Evolutionary conservation across 148 eudicot species (phyloP), one percentile per base, ranked within the genome.

Genomic region (Selenicereus undatus): DNA sequence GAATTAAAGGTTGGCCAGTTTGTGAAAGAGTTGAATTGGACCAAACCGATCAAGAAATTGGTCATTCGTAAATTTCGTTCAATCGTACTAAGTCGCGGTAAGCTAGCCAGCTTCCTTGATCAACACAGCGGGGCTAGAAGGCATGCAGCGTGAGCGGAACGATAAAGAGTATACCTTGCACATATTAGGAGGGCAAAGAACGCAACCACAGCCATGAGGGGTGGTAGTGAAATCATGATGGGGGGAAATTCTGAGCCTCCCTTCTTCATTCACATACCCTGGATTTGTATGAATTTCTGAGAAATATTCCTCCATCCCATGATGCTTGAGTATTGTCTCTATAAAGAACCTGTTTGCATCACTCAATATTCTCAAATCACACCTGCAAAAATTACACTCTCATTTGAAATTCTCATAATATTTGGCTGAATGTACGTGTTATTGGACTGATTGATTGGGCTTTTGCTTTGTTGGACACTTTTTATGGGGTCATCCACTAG

Each of bases 111-210:
- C 51, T 48, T 48, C 4, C 4, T 36, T 2, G 39, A 36, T 4
- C 39, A 36, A 2, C 39, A 48, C 10, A 48, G 51, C 7, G 12
- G 51, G 17, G 4, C 39, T 36, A 36, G 4, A 27, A 20, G 62
- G 29, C 48, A 9, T 10, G 2, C 3, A 10, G 0, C 11, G 50
- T 56, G n/a, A 64, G 30, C 29, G 11, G 21, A 73, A 56, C 32
- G 16, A 51, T 24, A 1, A 64, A 64, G 11, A 64, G 12, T 27
- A 30, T 86, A 91, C 98, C 97, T 96, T 96, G 89, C 99, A 96
- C 99, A 96, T 92, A 81, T 96, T 96, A 39, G 98, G 99, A 83
- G 99, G 99, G 81, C 99, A 96, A 51, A 82, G 87, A 45, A 29
- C 71, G 84, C 94, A 90, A 64, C 87, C 87, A 80, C 98, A 93